Percentiles rank a stretch among this genome's conserved stretches.
Conservation (phyloP, 345 rosid species). For the Aurinia saxatilis region DNA sequence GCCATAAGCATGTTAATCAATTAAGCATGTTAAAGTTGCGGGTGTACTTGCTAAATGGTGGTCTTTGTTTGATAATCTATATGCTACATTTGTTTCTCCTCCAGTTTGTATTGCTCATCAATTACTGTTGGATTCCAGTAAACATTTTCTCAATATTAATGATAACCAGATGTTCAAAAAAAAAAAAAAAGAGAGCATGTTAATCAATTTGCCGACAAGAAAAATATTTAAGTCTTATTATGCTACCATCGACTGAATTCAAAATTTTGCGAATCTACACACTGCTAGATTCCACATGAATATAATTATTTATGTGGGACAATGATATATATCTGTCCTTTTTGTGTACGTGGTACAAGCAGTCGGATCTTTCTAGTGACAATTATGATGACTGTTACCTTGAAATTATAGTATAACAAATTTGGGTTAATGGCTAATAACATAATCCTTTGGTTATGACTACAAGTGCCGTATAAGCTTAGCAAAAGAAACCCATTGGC, state of each 20-base stretch:
- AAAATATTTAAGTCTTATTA: neutral
- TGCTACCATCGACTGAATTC: neutral
- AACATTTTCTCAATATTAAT: no score
- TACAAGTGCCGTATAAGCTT: neutral
- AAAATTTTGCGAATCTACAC: neutral
- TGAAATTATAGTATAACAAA: neutral
- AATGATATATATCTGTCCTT: conserved; percentile 14
- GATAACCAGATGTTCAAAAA: no score
- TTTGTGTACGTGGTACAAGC: neutral
- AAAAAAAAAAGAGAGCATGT: no score
- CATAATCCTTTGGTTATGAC: neutral
- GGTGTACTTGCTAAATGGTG: no score
- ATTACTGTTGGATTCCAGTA: no score
- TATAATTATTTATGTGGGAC: neutral
- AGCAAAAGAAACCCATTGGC: conserved; percentile 5
- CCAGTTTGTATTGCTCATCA: no score
- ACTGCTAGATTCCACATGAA: neutral
- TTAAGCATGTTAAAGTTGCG: no score
- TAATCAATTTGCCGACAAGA: no score
- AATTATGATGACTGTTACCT: neutral
- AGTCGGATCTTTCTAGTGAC: neutral
- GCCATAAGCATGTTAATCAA: no score
- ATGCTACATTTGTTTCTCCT: no score
- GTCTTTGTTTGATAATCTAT: no score
- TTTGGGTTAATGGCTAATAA: neutral